Evolutionary conservation across 2,329 filamentous ascomycete species (phyloP).

Genomic region (Stachybotrys chlorohalonatus): DNA sequence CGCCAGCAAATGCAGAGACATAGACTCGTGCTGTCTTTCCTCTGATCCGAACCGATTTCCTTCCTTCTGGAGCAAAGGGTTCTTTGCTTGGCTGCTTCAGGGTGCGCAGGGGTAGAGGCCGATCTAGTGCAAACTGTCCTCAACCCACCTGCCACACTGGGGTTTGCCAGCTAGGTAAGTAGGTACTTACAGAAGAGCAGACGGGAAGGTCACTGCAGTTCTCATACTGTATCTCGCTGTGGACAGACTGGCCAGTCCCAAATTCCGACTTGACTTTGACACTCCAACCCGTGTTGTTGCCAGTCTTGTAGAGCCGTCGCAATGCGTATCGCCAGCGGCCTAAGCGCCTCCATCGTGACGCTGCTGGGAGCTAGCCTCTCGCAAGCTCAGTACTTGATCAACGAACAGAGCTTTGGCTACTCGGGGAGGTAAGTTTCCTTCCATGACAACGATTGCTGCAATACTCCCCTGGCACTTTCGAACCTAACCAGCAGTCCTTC

Average conservation of each 20-base stretch:
- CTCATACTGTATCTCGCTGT: too few species aligned
- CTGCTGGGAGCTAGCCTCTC: constrained; percentile 38
- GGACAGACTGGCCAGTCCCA: neutral
- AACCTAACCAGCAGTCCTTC: neutral
- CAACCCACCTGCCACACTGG: constrained; percentile 7
- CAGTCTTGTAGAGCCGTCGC: constrained; percentile 8
- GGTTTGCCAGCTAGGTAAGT: neutral
- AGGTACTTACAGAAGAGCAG: too few species aligned
- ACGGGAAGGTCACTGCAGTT: too few species aligned
- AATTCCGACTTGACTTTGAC: neutral
- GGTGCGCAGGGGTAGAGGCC: neutral
- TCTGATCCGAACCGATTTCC: neutral
- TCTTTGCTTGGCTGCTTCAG: neutral
- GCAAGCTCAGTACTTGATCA: constrained; percentile 58
- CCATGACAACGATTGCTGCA: too few species aligned
- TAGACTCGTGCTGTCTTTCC: neutral
- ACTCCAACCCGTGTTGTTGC: neutral
- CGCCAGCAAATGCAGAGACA: neutral
- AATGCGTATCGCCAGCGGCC: constrained; percentile 31
- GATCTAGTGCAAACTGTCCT: constrained; percentile 18
- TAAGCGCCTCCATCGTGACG: constrained; percentile 25
- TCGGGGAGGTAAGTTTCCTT: constrained; percentile 43
- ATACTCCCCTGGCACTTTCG: too few species aligned
- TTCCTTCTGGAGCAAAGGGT: neutral
- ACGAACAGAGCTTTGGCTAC: constrained; percentile 70